Evolutionary conservation across 2,329 filamentous ascomycete genomes (phyloP).

Genomic region (Xylaria sp.): DNA sequence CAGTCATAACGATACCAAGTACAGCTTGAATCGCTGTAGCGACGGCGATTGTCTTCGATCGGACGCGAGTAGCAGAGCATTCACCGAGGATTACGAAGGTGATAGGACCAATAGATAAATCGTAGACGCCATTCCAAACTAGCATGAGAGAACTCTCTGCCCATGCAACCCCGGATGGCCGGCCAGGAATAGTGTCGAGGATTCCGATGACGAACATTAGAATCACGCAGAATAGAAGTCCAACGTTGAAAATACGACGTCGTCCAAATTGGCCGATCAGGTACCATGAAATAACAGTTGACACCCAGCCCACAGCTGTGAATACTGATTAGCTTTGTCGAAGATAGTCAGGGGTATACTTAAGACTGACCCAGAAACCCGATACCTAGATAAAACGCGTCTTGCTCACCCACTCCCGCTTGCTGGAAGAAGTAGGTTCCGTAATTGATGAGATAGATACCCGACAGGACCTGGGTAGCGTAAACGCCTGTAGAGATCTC

Average conservation of each 20-base stretch:
- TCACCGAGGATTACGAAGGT: constrained; percentile 67
- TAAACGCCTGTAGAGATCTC: constrained; percentile 70
- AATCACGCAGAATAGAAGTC: constrained; percentile 56
- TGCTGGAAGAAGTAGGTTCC: constrained; percentile 70
- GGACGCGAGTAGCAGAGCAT: constrained; percentile 56
- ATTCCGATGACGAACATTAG: constrained; percentile 61
- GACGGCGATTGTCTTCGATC: constrained; percentile 58
- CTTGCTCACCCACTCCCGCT: constrained; percentile 60
- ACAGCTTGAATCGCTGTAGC: constrained; percentile 56
- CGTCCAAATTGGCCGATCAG: constrained; percentile 62
- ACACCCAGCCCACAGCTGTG: constrained; percentile 60
- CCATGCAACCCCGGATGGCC: constrained; percentile 55
- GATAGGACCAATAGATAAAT: constrained; percentile 61
- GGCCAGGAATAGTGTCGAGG: constrained; percentile 56
- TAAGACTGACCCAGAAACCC: constrained; percentile 55
- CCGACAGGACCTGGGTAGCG: constrained; percentile 71
- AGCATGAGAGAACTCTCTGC: constrained; percentile 62
- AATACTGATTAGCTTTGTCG: constrained; percentile 27
- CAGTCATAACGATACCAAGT: constrained; percentile 55
- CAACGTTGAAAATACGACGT: constrained; percentile 60
- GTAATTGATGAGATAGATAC: constrained; percentile 72
- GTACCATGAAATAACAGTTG: constrained; percentile 65
- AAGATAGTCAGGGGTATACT: not conserved
- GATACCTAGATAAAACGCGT: constrained; percentile 66
- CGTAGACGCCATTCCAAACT: constrained; percentile 62